Evolutionary conservation across 225 moss, liverwort and hornwort species (phyloP).

Genomic region (Anthoceros angustus): DNA sequence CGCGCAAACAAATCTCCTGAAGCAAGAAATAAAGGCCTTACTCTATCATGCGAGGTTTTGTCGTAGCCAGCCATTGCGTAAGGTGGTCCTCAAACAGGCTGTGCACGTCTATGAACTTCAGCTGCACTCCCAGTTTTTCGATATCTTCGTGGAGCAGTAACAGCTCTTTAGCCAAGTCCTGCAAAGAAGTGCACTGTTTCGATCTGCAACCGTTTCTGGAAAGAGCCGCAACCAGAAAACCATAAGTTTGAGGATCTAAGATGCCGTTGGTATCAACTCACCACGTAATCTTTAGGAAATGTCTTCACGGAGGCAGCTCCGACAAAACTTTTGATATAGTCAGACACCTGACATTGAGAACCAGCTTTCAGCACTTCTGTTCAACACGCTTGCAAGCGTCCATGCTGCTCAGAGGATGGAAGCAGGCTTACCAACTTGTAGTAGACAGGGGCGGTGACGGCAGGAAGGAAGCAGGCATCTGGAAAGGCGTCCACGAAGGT

Average conservation of each 20-base stretch:
- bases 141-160: conserved; percentile 18
- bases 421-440: conserved; percentile 22
- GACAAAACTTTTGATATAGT: conserved; percentile 21
- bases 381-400: neutral
- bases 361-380: conserved; percentile 1
- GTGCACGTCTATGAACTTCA: conserved; percentile 17
- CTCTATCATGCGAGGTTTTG: conserved; percentile 29
- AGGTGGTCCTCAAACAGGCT: conserved; percentile 16
- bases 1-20: neutral
- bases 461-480: conserved; percentile 15
- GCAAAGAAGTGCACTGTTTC: neutral
- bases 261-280: conserved; percentile 7
- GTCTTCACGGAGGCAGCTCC: conserved; percentile 14
- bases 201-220: neutral
- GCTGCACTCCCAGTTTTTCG: conserved; percentile 14
- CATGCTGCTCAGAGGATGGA: neutral
- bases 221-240: neutral
- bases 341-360: conserved; percentile 15
- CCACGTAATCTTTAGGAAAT: conserved; percentile 20
- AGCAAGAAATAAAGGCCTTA: conserved; percentile 6
- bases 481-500: conserved; percentile 21
- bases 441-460: conserved; percentile 19
- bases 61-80: conserved; percentile 15
- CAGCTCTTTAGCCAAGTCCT: conserved; percentile 28
- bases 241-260: neutral